Conservation (phyloP, 148 eudicot genomes). For the Fagopyrum homotropicum region DNA sequence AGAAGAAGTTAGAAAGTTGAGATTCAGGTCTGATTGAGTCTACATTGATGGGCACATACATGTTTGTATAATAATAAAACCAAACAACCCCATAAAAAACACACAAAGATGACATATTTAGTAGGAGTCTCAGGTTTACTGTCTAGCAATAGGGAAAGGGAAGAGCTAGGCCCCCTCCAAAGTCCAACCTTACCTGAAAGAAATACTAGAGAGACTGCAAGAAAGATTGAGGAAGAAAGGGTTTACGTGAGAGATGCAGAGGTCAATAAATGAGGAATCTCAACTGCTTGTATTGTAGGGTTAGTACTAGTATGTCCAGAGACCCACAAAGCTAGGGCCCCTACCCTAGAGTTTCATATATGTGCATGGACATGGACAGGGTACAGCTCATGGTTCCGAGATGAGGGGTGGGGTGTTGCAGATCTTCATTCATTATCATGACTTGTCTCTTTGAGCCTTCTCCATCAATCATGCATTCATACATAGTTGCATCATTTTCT, state of each 20-base stretch:
- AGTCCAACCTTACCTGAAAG: background rate
- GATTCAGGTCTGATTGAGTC: background rate
- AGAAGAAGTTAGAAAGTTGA: background rate
- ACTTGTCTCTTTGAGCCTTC: slow-evolving; percentile 10
- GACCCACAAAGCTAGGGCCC: background rate
- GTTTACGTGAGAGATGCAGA: background rate
- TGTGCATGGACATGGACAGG: background rate
- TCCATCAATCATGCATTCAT: slow-evolving; percentile 3
- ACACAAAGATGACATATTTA: too few relatives aligned
- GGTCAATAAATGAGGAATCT: slow-evolving; percentile 1
- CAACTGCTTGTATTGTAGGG: slow-evolving; percentile 4
- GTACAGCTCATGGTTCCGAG: background rate
- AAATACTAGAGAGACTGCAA: background rate
- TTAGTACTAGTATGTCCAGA: background rate
- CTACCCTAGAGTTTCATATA: background rate
- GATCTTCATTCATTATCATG: slow-evolving; percentile 5
- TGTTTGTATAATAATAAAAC: background rate
- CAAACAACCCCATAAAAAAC: background rate
- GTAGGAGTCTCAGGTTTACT: too few relatives aligned
- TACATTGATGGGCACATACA: background rate
- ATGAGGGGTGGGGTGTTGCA: background rate
- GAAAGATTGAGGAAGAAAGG: background rate
- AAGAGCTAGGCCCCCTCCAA: background rate
- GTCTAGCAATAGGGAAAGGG: background rate
- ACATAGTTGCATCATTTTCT: background rate